Base-by-base conservation (phyloP, 371 early-diverging fungal genomes). In the Mucor irregularis region DNA sequence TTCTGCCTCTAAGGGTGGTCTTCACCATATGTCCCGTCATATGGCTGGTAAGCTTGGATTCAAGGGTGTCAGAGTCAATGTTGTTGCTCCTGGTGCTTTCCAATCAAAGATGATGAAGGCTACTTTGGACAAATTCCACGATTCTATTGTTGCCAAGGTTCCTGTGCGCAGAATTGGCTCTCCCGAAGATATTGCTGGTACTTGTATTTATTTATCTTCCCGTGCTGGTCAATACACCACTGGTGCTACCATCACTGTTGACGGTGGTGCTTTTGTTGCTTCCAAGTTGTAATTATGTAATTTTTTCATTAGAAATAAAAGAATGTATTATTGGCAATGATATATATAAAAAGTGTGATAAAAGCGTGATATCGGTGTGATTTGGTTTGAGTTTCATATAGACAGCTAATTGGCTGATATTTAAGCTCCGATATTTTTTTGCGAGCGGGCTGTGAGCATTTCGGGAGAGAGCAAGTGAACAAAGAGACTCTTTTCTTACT, bases 71-170 rank as follows among this genome's bases (percentile, higher is more conserved):
- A 80, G 85, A 11, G 89, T 91, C 37, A 96, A 95, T 55, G 88
- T 90, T 0, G 84, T 95, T 47, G 95, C 95, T 0, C 94, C 96
- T 1, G 95, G 96, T 1, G 80, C 92, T 0, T 96, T 93, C 69
- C 82, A 83, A 56, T 87, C 86, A 53, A 88, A 89, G 63, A 96
- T 95, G 84, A 95, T 95, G 93, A 84, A 83, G 31, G 77, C 69
- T 13, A 90, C 91, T 0, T 56, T 90, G 40, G 76, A 82, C 25
- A 64, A 73, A 13, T 66, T 79, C 67, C 79, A 80, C 8, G 83
- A 86, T 14, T 58, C 57, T 26, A 83, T 91, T 52, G 71, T 82
- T 4, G 55, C 65, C 17, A 66, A 61, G 24, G 77, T 89, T 39
- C 93, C 92, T 5, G 38, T 88, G 42, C 84, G 86, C 1, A 81